Evolutionary conservation across 208 protist species (phyloP), one percentile per base, ranked within the genome.

Genomic region (Crithidia fasciculata): DNA sequence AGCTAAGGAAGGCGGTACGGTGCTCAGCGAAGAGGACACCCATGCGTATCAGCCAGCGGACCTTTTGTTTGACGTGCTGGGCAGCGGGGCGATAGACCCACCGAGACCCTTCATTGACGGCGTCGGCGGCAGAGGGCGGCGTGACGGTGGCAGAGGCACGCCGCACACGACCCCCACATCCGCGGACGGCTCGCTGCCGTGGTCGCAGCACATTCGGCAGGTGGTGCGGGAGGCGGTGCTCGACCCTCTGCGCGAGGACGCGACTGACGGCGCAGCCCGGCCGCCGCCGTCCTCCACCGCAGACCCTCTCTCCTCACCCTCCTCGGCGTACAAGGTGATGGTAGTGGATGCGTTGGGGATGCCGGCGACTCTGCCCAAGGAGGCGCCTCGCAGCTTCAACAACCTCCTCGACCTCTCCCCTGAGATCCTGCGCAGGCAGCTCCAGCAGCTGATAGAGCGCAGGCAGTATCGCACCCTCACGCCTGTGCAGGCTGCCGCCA

Each of bases 311-410:
- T 36, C 7, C 58, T 15, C 16, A 45, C 56, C 47, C 37, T 39
- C 50, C 77, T 73, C 45, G 58, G 58, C 49, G 13, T 83, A 92
- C 75, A 86, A 72, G 12, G 83, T 92, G 47, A 58, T 85, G 19
- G 73, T 96, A 15, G 81, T 84, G 10, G 91, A 96, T 72, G 65
- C 78, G 12, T 76, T 87, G 36, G 91, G 91, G n/a, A 96, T 96
- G 91, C 91, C 91, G 5, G 82, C 84, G 3, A 81, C 87, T 18
- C 43, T 90, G 54, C 85, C 81, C 8, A 43, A 10, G 12, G 82
- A 47, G 19, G 73, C 86, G 2, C 83, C 88, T 8, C 65, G 66
- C 41, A 83, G 72, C 37, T 87, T 96, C 60, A 71, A 83, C 5
- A 85, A 92, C 44, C 71, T 96, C 7, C 56, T 83, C 4, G 59